These are phyloP conservation scores for Aspergillus eucalypticola DNA, from an alignment of 2,329 filamentous ascomycete genomes.

Conservation along the genomic window DNA sequence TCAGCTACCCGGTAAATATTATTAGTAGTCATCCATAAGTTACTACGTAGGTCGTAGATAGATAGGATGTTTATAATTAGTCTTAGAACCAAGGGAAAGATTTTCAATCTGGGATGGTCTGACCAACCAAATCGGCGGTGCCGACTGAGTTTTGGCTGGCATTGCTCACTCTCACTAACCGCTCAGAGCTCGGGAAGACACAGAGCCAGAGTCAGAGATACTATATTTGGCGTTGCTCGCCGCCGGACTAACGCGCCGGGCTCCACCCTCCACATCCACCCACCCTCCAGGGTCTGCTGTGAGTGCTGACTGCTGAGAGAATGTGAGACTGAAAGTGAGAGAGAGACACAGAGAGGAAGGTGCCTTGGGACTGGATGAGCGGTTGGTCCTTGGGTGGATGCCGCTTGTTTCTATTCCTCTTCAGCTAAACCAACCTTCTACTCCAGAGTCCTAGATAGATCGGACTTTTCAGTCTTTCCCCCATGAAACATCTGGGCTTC, in stretches of 20 bases:
- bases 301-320: not conserved
- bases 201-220: not conserved
- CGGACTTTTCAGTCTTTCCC: no score
- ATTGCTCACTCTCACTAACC: no score
- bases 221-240: slow-evolving; percentile 1
- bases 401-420: not conserved
- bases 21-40: no score
- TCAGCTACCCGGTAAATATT: no score
- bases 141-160: not conserved
- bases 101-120: not conserved
- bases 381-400: not conserved
- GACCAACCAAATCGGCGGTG: not conserved
- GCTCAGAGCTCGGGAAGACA: no score
- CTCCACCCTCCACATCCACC: slow-evolving; percentile 12
- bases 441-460: no score
- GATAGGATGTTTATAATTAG: not conserved
- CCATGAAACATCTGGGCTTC: not conserved
- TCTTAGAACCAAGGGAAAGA: not conserved
- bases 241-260: slow-evolving; percentile 8
- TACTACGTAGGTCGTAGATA: no score
- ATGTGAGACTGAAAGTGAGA: no score
- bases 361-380: slow-evolving; percentile 1
- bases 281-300: not conserved
- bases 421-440: not conserved
- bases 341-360: no score